These are phyloP conservation scores for Garcia nutans DNA, from an alignment of 345 rosid species.

Conservation along the genomic window DNA sequence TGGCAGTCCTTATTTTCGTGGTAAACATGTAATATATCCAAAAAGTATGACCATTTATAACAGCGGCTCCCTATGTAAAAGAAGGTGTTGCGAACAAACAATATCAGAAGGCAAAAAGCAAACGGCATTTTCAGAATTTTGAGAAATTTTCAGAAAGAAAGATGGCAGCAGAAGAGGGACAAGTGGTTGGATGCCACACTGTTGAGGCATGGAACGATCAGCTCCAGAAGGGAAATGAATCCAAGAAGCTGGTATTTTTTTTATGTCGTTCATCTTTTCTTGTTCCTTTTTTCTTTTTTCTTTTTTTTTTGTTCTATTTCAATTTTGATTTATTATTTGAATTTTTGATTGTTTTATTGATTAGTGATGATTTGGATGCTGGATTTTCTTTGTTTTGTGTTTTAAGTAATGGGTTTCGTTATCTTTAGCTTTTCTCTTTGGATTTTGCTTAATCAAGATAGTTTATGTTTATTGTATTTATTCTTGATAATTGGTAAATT, in stretches of 20 bases:
- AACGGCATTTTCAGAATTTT: neutral
- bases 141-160: neutral
- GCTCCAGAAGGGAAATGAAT: conserved; percentile 49
- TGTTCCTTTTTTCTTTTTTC: too few species aligned
- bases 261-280: neutral
- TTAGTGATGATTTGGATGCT: neutral
- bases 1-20: neutral
- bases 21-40: conserved; percentile 22
- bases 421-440: too few species aligned
- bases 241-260: conserved; percentile 61
- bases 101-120: conserved; percentile 1
- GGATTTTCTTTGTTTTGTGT: neutral
- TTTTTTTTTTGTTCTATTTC: neutral
- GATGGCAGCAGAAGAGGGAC: conserved; percentile 66
- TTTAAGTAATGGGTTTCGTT: too few species aligned
- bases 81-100: neutral
- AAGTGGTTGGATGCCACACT: conserved; percentile 69
- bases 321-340: neutral
- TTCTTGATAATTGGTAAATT: too few species aligned
- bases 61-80: neutral
- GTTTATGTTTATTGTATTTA: too few species aligned
- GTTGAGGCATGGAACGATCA: conserved; percentile 64
- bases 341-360: neutral
- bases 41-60: neutral
- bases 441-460: too few species aligned